phyloP scores from a whole-genome alignment of 169 alveolate genomes.

The Plasmodium gaboni region DNA sequence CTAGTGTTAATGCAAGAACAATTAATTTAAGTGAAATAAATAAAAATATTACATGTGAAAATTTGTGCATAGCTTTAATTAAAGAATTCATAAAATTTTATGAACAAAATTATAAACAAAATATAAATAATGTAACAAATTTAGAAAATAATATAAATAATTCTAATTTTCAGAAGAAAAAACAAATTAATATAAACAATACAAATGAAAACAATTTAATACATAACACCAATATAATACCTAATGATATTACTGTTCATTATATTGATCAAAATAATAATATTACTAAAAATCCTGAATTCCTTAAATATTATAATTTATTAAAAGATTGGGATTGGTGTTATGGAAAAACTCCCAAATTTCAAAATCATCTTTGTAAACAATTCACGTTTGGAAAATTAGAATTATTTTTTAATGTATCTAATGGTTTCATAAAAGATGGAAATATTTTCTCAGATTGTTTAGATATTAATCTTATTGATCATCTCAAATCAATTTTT shows the following conservation, averaged over 20 bases:
- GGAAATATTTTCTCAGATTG: conserved; percentile 82
- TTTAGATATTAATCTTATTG: conserved; percentile 82
- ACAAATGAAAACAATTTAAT: conserved; percentile 3
- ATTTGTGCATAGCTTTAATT: conserved; percentile 78
- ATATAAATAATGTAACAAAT: not conserved
- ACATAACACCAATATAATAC: not conserved
- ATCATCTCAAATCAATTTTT: conserved; percentile 63
- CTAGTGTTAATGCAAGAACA: conserved; percentile 88
- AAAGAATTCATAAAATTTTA: conserved; percentile 74
- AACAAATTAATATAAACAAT: not conserved
- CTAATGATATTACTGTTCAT: conserved; percentile 30
- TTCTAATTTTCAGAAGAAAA: not conserved
- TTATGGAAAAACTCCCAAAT: conserved; percentile 88
- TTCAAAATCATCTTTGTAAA: conserved; percentile 55
- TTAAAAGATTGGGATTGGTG: conserved; percentile 89
- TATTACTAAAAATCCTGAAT: conserved; percentile 70
- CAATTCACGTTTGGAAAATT: conserved; percentile 53
- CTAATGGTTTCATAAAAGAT: conserved; percentile 56
- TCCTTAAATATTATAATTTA: conserved; percentile 51
- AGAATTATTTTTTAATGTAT: conserved; percentile 43
- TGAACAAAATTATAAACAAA: conserved; percentile 1
- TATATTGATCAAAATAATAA: conserved; percentile 56
- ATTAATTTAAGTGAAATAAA: conserved; percentile 83
- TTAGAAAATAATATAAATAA: not conserved
- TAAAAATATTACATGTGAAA: conserved; percentile 76